Conservation (phyloP, 148 eudicot genomes). For the Fagopyrum tataricum region DNA sequence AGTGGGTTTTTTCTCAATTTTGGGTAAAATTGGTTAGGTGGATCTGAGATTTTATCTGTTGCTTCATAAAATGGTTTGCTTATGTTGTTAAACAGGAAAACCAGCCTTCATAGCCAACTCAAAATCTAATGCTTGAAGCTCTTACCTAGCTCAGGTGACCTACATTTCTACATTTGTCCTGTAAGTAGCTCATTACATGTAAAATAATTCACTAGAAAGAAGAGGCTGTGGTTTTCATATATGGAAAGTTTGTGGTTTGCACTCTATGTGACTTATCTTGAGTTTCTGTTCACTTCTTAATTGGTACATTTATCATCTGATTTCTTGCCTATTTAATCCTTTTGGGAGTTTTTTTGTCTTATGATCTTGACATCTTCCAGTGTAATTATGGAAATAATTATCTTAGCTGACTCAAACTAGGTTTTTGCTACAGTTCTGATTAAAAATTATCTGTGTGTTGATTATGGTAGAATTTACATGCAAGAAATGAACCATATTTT, state of each 20-base stretch:
- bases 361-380: not conserved
- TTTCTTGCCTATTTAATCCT: constrained; percentile 6
- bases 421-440: not conserved
- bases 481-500: not conserved
- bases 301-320: not conserved
- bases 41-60: not conserved
- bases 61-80: not conserved
- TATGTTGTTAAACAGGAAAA: not conserved
- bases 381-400: constrained; percentile 2
- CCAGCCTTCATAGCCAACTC: not conserved
- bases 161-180: not conserved
- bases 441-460: not conserved
- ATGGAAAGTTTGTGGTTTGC: constrained; percentile 1
- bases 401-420: not conserved
- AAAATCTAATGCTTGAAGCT: constrained; percentile 5
- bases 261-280: not conserved
- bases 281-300: not conserved
- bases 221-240: not conserved
- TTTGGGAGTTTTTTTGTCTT: not conserved
- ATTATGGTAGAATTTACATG: not conserved
- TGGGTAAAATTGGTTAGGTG: not conserved
- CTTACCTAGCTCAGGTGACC: not conserved
- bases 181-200: not conserved
- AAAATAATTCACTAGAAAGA: not conserved
- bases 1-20: not conserved